phyloP scores from a whole-genome alignment of 225 moss, liverwort and hornwort species.

The Rhytidiadelphus loreus region DNA sequence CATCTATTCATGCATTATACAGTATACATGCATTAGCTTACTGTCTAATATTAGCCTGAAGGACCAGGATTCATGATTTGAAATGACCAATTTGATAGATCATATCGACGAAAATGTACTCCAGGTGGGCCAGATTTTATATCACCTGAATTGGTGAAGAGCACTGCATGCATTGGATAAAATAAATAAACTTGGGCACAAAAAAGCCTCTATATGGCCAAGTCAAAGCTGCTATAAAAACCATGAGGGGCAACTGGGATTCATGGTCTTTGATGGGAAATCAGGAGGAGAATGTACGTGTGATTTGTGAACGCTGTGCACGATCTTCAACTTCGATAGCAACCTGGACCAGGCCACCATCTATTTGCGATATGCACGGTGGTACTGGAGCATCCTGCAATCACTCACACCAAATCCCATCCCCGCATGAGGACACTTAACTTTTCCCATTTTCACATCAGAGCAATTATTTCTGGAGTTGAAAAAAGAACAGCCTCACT shows the following conservation, averaged over 20 bases:
- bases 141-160: neutral
- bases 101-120: neutral
- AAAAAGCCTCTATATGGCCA: neutral
- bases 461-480: neutral
- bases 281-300: conserved; percentile 21
- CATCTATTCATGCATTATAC: neutral
- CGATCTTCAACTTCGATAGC: conserved; percentile 89
- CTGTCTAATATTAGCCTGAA: neutral
- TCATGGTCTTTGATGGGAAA: neutral
- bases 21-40: neutral
- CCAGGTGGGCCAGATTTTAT: neutral
- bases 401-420: neutral
- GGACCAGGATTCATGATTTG: neutral
- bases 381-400: conserved; percentile 83
- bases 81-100: neutral
- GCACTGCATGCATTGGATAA: neutral
- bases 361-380: conserved; percentile 82
- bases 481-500: neutral
- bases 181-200: neutral
- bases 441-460: neutral
- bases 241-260: neutral
- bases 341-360: conserved; percentile 84
- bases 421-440: neutral
- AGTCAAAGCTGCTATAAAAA: neutral
- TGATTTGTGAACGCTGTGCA: conserved; percentile 76